Percentiles rank a stretch among this genome's conserved stretches.
Evolutionary conservation across 2,329 filamentous ascomycete species (phyloP).

Genomic region (Talaromyces sp.): DNA sequence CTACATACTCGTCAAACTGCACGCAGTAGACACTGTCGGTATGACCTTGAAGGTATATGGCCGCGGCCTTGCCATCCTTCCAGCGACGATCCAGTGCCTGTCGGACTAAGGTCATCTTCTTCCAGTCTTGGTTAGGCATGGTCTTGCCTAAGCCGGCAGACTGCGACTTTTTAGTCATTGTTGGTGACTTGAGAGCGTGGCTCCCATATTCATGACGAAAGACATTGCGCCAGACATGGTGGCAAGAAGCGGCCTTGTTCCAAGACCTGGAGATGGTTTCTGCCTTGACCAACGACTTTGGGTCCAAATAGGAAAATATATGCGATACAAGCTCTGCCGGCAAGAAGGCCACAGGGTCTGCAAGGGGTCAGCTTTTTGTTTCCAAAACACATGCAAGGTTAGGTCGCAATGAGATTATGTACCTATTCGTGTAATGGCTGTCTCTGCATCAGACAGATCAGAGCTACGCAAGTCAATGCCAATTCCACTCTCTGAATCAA

Average conservation of each 20-base stretch:
- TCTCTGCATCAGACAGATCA: conserved; percentile 28
- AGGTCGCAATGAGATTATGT: conserved; percentile 7
- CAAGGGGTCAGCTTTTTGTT: neutral
- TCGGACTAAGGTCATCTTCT: conserved; percentile 73
- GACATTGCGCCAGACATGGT: conserved; percentile 57
- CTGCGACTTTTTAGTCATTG: conserved; percentile 38
- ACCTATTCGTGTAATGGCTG: conserved; percentile 34
- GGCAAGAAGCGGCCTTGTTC: conserved; percentile 50
- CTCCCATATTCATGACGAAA: conserved; percentile 52
- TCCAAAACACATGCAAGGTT: neutral
- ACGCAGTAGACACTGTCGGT: conserved; percentile 95
- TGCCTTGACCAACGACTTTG: conserved; percentile 48
- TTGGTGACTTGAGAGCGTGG: conserved; percentile 30
- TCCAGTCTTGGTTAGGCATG: conserved; percentile 69
- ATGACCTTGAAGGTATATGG: conserved; percentile 88
- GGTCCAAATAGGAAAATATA: conserved; percentile 56
- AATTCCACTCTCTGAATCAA: conserved; percentile 46
- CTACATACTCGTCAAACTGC: conserved; percentile 85
- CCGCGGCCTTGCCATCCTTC: conserved; percentile 69
- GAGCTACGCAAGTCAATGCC: conserved; percentile 39
- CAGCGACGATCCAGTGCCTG: conserved; percentile 71
- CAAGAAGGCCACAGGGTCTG: conserved; percentile 50
- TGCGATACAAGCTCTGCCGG: conserved; percentile 55
- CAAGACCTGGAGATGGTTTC: conserved; percentile 54
- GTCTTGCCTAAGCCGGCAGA: conserved; percentile 49